Base-by-base conservation (phyloP, 306 rosid species). In the Trifolium fragiferum region DNA sequence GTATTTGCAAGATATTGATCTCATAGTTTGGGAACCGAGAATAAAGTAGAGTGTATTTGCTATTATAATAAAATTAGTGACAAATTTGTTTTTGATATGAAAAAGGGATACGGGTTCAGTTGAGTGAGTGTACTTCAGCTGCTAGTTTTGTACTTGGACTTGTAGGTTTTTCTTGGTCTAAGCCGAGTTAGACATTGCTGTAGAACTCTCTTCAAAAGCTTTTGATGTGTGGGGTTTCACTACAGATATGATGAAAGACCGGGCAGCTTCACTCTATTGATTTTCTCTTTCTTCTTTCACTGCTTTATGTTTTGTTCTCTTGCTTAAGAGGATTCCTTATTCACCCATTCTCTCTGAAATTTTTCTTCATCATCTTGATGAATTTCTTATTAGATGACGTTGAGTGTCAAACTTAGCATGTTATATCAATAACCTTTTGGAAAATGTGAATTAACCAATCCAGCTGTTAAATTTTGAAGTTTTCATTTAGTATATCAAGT, bases 21-120 rank as follows among this genome's bases (percentile, higher is more conserved):
- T 43, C 71, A 19, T 47, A 43, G 79, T 41, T 51, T 54, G 51
- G 69, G 20, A 35, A 20, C 20, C 16, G 51, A 46, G 62, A 73
- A n/a, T 14, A 54, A 50, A 55, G 6, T 47, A 23, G 19, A 54
- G 32, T 58, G 5, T 54, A 35, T 35, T 47, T 70, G 43, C 57
- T 71, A 71, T 70, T 32, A 62, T 59, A 38, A 58, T 53, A 66
- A 57, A 75, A 27, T 67, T 13, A 57, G 60, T 13, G 75, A 59
- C 25, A 77, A 60, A 32, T 10, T n/a, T 30, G 10, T 44, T 47
- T 50, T 74, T 64, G 51, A n/a, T 18, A 63, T 37, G 67, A 41
- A 60, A 59, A 63, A 49, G 9, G 35, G 64, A 47, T 6, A 50
- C 21, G 50, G 18, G 67, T 11, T 62, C 66, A 50, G 38, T 38